Evolutionary conservation across 2,329 filamentous ascomycete species (phyloP).

Genomic region (Phyllosticta citrichinensis): DNA sequence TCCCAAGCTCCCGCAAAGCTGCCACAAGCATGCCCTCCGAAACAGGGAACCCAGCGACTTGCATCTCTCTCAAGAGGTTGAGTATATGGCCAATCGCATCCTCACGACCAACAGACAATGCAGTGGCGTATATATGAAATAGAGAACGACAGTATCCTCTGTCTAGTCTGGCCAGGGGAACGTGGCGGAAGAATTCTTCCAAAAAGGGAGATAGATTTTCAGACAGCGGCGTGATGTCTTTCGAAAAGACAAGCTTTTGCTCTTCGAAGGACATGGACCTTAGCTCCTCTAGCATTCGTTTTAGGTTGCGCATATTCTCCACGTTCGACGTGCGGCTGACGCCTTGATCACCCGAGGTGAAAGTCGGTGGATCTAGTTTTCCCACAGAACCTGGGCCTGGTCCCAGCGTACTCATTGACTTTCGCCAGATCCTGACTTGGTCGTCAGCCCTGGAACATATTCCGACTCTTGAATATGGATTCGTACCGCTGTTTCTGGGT

Average conservation of each 20-base stretch:
- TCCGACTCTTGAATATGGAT: constrained; percentile 1
- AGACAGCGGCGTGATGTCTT: neutral
- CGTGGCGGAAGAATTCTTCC: neutral
- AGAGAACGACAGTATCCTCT: neutral
- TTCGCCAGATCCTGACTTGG: neutral
- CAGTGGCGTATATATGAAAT: constrained; percentile 1
- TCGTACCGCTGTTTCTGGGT: constrained; percentile 3
- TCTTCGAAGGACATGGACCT: neutral
- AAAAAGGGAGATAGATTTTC: constrained; percentile 4
- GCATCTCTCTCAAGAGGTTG: constrained; percentile 1
- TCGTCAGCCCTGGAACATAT: neutral
- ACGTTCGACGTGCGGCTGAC: neutral
- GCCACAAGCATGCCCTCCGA: constrained; percentile 1
- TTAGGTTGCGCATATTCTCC: neutral
- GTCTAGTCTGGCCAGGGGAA: neutral
- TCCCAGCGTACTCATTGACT: neutral
- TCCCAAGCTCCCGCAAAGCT: neutral
- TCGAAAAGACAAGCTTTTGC: neutral
- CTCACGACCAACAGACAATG: neutral
- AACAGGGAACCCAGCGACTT: neutral
- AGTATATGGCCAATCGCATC: neutral
- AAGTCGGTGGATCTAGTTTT: neutral
- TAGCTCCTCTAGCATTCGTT: neutral
- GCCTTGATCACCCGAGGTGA: neutral
- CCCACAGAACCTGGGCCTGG: neutral